A percentile compares a stretch with the other conserved stretches of the same genome.
phyloP scores from a whole-genome alignment of 23 red algal genomes.

The Gracilariopsis chorda region DNA sequence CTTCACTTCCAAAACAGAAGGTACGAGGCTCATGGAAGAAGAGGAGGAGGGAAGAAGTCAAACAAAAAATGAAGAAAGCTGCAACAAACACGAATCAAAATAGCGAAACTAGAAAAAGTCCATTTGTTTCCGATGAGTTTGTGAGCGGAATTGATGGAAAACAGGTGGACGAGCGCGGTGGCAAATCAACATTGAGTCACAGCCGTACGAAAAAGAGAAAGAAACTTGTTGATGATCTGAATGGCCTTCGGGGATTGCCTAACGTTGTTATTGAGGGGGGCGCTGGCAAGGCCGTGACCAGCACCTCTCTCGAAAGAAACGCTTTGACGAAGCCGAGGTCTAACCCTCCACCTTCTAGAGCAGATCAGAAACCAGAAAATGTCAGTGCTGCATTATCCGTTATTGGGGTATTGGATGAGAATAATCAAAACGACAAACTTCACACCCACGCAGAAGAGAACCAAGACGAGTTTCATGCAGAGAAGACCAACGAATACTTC shows the following conservation, averaged over 20 bases:
- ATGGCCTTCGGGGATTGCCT: neutral
- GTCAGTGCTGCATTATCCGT: slow-evolving; percentile 14
- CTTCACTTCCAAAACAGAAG: neutral
- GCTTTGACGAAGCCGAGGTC: neutral
- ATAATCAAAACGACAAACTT: neutral
- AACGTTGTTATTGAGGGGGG: neutral
- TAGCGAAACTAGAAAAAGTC: neutral
- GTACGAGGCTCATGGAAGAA: neutral
- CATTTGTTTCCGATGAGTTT: slow-evolving; percentile 19
- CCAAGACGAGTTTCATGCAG: no score
- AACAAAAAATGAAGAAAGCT: neutral
- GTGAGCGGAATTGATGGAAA: slow-evolving; percentile 26
- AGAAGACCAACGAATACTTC: neutral
- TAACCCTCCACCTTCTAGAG: neutral
- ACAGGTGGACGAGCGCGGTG: neutral
- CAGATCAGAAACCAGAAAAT: neutral
- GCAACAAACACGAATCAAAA: neutral
- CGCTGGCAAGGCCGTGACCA: neutral
- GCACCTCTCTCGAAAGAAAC: neutral
- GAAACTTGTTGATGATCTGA: neutral
- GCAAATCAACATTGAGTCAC: neutral
- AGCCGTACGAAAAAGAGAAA: neutral
- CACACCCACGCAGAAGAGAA: no score
- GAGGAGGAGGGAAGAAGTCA: neutral
- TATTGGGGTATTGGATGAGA: neutral